Evolutionary conservation across 2,329 filamentous ascomycete species (phyloP), one percentile per base, ranked within the genome.

Genomic region (Teratosphaeria destructans): DNA sequence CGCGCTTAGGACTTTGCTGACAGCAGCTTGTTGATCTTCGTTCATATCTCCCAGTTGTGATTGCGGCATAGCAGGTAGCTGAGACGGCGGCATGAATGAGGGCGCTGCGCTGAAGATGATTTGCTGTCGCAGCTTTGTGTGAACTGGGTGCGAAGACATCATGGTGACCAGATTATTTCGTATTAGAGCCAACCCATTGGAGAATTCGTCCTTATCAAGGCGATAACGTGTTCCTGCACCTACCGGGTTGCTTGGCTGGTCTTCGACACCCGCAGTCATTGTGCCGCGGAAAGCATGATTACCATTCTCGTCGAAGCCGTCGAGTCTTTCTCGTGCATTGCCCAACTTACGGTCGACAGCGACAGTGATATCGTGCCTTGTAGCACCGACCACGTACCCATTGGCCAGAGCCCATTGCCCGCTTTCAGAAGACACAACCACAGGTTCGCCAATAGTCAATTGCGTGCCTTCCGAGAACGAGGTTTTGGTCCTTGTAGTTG

Each of bases 201-300:
- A 95, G 74, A 99, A 99, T 70, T 99, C 94, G 68, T 99, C 94
- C 72, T 96, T 96, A 75, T 99, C 94, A 3, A 99, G 79, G 27
- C 94, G 87, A 68, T 96, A 99, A 55, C 84, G 79, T 5, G 88
- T 76, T n/a, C 34, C 32, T 19, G 10, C 53, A 47, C 19, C 16
- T 8, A 12, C 55, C n/a, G 26, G 32, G 14, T 32, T 3, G 19
- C n/a, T 19, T 3, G 82, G 82, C 3, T 81, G 73, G 57, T 62
- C 55, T 66, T 85, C 81, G 5, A 79, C 79, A 12, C 79, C 81
- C 29, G 95, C 86, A 65, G 95, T 89, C 90, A 96, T 96, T 64
- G 96, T 93, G 55, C 92, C 91, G 5, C 84, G 82, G 75, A 97
- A 99, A 2, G 86, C 83, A 70, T 99, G 94, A 66, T 96, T 96